Evolutionary conservation across 805 yeast genomes (phyloP).

Genomic region (Cyberlindnera mrakii): DNA sequence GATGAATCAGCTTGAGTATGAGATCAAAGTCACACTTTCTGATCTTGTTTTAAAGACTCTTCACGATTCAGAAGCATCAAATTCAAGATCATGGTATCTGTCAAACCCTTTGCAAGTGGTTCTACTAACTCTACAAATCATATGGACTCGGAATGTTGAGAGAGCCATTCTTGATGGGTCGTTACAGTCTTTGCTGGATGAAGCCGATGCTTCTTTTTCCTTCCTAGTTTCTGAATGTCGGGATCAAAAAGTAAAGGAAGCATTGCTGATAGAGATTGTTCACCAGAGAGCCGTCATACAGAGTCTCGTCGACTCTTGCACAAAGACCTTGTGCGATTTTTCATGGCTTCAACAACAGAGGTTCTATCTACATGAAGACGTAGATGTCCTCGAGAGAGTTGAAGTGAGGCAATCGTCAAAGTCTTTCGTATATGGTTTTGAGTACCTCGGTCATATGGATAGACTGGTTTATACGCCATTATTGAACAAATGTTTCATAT

Average conservation of each 20-base stretch:
- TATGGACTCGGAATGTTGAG: slow-evolving; percentile 45
- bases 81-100: slow-evolving; percentile 30
- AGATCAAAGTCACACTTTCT: slow-evolving; percentile 44
- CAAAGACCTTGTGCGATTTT: slow-evolving; percentile 19
- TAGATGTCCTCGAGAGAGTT: slow-evolving; percentile 31
- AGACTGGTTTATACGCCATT: slow-evolving; percentile 74
- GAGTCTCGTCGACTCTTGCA: slow-evolving; percentile 8
- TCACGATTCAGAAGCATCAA: slow-evolving; percentile 7
- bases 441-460: slow-evolving; percentile 71
- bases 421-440: slow-evolving; percentile 63
- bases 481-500: slow-evolving; percentile 52
- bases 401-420: slow-evolving; percentile 48
- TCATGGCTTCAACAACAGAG: slow-evolving; percentile 50
- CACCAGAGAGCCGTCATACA: slow-evolving; percentile 46
- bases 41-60: slow-evolving; percentile 27
- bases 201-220: slow-evolving; percentile 8
- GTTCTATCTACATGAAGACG: slow-evolving; percentile 26
- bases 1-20: slow-evolving; percentile 53
- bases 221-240: slow-evolving; percentile 33
- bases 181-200: neutral
- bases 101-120: slow-evolving; percentile 50
- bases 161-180: slow-evolving; percentile 11
- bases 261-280: slow-evolving; percentile 59
- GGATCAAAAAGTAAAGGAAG: slow-evolving; percentile 49
- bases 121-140: slow-evolving; percentile 48